These are phyloP conservation scores for Sugiyamaella japonica DNA, from an alignment of 1,139 yeast genomes.

Conservation along the genomic window DNA sequence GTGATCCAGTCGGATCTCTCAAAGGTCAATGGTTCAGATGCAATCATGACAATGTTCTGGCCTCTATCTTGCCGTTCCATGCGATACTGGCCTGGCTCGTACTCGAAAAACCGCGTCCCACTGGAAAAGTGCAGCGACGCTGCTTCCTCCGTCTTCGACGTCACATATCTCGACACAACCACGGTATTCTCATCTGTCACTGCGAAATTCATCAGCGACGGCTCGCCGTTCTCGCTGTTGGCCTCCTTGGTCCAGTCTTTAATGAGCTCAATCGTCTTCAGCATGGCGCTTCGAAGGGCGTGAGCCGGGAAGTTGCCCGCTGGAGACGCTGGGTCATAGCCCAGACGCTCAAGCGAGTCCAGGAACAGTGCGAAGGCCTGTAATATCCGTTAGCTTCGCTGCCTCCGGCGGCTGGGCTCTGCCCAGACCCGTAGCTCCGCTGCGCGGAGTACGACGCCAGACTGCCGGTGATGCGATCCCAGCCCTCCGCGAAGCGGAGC, in stretches of 20 bases:
- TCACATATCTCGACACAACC: slow-evolving; percentile 83
- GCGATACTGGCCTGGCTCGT: slow-evolving; percentile 77
- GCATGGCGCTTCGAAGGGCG: slow-evolving; percentile 64
- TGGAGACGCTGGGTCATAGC: slow-evolving; percentile 61
- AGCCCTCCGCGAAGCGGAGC: too few relatives aligned
- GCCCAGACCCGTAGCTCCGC: background rate
- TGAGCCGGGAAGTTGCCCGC: slow-evolving; percentile 56
- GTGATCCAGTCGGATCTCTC: slow-evolving; percentile 98
- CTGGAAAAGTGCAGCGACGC: slow-evolving; percentile 94
- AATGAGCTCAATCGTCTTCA: slow-evolving; percentile 69
- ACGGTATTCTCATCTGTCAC: slow-evolving; percentile 92
- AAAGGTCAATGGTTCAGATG: slow-evolving; percentile 93
- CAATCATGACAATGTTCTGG: slow-evolving; percentile 93
- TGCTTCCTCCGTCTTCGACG: slow-evolving; percentile 89
- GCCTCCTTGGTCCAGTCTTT: slow-evolving; percentile 67
- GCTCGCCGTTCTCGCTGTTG: slow-evolving; percentile 53
- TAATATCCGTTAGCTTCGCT: background rate
- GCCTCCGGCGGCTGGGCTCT: background rate
- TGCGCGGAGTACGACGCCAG: too few relatives aligned
- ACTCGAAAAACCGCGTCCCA: slow-evolving; percentile 87
- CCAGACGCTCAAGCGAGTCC: slow-evolving; percentile 73
- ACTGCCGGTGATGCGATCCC: too few relatives aligned
- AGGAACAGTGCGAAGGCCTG: slow-evolving; percentile 78
- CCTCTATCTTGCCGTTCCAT: slow-evolving; percentile 93
- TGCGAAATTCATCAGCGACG: slow-evolving; percentile 88